Conservation (phyloP, 208 protist genomes). For the Lotmaria passim region DNA sequence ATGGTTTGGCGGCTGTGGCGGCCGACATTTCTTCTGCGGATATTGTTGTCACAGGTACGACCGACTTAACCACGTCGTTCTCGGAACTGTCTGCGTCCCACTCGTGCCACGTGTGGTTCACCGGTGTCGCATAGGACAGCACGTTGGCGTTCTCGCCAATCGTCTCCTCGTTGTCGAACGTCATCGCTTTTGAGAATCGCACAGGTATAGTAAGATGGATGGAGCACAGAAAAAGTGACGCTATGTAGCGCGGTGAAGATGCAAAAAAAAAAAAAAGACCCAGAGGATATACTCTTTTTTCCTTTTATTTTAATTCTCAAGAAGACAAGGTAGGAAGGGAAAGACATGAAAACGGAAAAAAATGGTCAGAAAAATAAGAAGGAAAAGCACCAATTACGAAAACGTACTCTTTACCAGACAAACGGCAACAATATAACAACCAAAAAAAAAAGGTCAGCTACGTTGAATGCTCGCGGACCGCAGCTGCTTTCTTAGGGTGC, state of each 20-base stretch:
- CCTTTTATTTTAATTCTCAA: too few relatives aligned
- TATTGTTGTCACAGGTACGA: background rate
- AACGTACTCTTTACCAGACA: too few relatives aligned
- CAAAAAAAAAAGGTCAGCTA: too few relatives aligned
- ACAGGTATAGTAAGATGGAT: background rate
- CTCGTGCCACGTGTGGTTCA: conserved; percentile 5
- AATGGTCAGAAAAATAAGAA: too few relatives aligned
- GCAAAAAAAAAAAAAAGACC: too few relatives aligned
- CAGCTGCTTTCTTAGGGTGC: too few relatives aligned
- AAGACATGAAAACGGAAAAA: too few relatives aligned
- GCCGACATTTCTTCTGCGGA: background rate
- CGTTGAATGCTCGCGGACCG: too few relatives aligned
- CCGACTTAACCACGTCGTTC: background rate
- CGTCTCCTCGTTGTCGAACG: conserved; percentile 1
- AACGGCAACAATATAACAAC: too few relatives aligned
- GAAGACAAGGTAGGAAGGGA: too few relatives aligned
- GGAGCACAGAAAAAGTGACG: background rate
- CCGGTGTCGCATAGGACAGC: background rate
- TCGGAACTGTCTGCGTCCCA: conserved; percentile 14
- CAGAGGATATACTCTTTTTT: too few relatives aligned
- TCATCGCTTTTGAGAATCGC: background rate
- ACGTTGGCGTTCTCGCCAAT: background rate
- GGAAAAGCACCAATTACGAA: too few relatives aligned
- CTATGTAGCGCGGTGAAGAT: background rate
- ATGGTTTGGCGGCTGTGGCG: background rate